These are phyloP conservation scores for Torulaspora pretoriensis DNA, from an alignment of 1,139 yeast species.

Conservation along the genomic window DNA sequence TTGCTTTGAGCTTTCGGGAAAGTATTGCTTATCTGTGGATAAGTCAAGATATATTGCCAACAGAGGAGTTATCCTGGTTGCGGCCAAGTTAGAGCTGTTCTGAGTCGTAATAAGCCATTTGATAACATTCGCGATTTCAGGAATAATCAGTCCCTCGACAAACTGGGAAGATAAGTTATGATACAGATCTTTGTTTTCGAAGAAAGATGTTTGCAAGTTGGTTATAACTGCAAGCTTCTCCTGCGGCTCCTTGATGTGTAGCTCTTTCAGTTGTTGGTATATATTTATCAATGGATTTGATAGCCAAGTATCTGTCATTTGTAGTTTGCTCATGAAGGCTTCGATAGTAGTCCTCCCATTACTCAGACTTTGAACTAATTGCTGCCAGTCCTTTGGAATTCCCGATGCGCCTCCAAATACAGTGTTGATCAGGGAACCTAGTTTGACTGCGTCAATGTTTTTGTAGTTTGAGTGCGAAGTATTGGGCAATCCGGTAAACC, in stretches of 20 bases:
- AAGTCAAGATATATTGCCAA: constrained; percentile 27
- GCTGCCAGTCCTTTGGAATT: constrained; percentile 25
- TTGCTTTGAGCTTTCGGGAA: constrained; percentile 53
- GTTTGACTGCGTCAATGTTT: constrained; percentile 59
- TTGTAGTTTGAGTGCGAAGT: constrained; percentile 32
- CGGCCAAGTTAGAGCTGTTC: constrained; percentile 31
- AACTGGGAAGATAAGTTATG: constrained; percentile 47
- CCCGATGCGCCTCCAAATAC: constrained; percentile 42
- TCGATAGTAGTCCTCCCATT: constrained; percentile 22
- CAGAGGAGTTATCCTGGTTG: constrained; percentile 24
- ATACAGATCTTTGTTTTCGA: constrained; percentile 21
- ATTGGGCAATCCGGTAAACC: constrained; percentile 43
- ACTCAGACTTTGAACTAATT: constrained; percentile 12
- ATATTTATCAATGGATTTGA: constrained; percentile 22
- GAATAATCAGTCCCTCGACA: constrained; percentile 60
- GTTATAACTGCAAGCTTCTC: constrained; percentile 28
- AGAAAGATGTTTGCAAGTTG: constrained; percentile 24
- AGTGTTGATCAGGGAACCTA: constrained; percentile 54
- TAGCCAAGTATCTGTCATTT: constrained; percentile 21
- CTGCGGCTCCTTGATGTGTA: constrained; percentile 30
- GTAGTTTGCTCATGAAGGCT: constrained; percentile 18
- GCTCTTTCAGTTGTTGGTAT: constrained; percentile 29
- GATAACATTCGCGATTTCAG: constrained; percentile 53
- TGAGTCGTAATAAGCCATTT: constrained; percentile 22
- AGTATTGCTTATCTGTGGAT: constrained; percentile 28